A percentile compares a stretch with the other conserved stretches of the same genome.
These are phyloP conservation scores for Leccinum barrowsii DNA, from an alignment of 768 basidiomycete genomes.

Conservation along the genomic window DNA sequence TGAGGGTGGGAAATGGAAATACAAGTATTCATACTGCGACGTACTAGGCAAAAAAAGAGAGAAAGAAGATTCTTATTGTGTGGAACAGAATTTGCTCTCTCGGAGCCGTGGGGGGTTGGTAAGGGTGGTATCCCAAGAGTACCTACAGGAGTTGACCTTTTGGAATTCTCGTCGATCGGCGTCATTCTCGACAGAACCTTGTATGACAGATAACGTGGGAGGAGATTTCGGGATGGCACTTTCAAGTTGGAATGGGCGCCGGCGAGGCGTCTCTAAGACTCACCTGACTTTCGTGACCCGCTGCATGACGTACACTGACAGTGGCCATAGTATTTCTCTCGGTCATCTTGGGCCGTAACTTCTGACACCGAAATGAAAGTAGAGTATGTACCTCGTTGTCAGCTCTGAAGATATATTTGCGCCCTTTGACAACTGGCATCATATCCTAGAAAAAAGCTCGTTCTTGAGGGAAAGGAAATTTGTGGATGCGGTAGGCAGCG, in stretches of 20 bases:
- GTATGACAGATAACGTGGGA: not conserved
- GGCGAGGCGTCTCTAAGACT: too few species aligned
- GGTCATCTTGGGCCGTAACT: not conserved
- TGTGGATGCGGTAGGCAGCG: not conserved
- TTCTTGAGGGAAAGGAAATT: not conserved
- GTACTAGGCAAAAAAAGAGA: not conserved
- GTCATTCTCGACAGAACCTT: not conserved
- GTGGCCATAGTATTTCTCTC: not conserved
- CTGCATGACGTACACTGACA: not conserved
- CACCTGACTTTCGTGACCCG: not conserved
- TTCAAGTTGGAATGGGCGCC: too few species aligned
- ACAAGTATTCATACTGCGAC: not conserved
- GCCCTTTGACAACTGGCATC: constrained; percentile 2
- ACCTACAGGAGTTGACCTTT: not conserved
- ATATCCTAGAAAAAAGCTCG: not conserved
- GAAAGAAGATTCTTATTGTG: too few species aligned
- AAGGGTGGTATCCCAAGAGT: not conserved
- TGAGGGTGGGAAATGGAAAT: too few species aligned
- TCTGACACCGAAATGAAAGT: not conserved
- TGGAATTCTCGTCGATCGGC: not conserved
- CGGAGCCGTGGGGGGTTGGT: not conserved
- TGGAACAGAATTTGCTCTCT: not conserved
- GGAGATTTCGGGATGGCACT: not conserved
- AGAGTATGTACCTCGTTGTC: not conserved
- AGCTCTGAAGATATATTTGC: not conserved